Evolutionary conservation across 2,329 filamentous ascomycete species (phyloP).

Genomic region (Fonsecaea monophora): DNA sequence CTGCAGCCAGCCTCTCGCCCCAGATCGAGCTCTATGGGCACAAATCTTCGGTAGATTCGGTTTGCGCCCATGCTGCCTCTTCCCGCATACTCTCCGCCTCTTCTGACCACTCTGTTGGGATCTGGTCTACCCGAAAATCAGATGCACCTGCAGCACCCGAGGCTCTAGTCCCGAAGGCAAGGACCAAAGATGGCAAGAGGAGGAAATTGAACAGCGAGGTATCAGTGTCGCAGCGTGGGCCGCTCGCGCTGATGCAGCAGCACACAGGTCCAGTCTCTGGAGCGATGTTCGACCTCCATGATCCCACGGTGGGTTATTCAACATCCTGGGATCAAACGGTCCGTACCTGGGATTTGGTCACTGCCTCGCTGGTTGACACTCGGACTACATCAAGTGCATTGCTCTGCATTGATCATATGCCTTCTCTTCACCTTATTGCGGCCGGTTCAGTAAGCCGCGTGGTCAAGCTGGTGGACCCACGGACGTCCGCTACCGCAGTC

Average conservation of each 20-base stretch:
- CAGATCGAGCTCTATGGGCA: slow-evolving; percentile 86
- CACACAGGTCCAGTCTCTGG: slow-evolving; percentile 79
- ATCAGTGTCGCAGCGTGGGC: slow-evolving; percentile 72
- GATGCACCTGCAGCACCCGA: slow-evolving; percentile 74
- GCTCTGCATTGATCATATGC: slow-evolving; percentile 77
- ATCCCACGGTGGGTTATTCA: slow-evolving; percentile 89
- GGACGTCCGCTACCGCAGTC: slow-evolving; percentile 75
- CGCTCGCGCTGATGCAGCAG: slow-evolving; percentile 73
- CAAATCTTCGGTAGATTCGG: slow-evolving; percentile 72
- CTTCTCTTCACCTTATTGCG: slow-evolving; percentile 67
- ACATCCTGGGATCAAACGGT: slow-evolving; percentile 89
- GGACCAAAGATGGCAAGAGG: slow-evolving; percentile 71
- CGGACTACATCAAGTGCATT: slow-evolving; percentile 84
- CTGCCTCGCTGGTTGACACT: slow-evolving; percentile 76
- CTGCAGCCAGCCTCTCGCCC: slow-evolving; percentile 70
- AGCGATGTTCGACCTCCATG: slow-evolving; percentile 82
- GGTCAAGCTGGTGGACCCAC: slow-evolving; percentile 91
- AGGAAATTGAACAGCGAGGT: slow-evolving; percentile 72
- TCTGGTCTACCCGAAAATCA: slow-evolving; percentile 84
- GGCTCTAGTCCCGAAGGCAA: slow-evolving; percentile 70
- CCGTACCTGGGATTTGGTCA: slow-evolving; percentile 89
- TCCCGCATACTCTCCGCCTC: slow-evolving; percentile 85
- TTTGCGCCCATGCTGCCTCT: slow-evolving; percentile 68
- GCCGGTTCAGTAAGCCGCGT: slow-evolving; percentile 85
- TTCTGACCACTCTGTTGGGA: slow-evolving; percentile 79